Evolutionary conservation across 257 asterid species (phyloP), one percentile per base, ranked within the genome.

Genomic region (Leptodermis oblonga): DNA sequence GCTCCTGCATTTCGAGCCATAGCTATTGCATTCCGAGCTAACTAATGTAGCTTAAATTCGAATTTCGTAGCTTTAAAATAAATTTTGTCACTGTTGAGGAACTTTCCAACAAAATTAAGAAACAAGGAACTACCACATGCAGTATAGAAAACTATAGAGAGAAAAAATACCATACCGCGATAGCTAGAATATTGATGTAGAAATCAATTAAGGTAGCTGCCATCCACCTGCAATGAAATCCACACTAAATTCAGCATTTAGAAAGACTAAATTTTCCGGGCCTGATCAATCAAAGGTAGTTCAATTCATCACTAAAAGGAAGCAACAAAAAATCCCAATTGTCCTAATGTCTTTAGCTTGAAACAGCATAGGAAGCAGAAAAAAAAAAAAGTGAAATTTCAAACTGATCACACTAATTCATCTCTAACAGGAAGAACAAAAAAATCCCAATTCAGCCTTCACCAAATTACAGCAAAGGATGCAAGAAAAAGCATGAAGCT

Each of bases 141-240:
- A 41, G 2, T 43, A 43, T 43, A 33, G 4, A 28, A 13, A 52
- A 69, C 60, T 67, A 55, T 8, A 52, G 20, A 70, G 73, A 46
- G 65, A 61, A 45, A 48, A 43, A 62, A 22, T 67, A 26, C 15
- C 84, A 65, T 88, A 88, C 96, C 92, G 88, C 82, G 53, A 88
- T 80, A 37, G 77, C 84, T 15, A 90, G 65, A 37, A 79, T 33
- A 69, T 78, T 83, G 80, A 90, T 83, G 36, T 84, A 90, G 82
- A 88, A 85, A 83, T 88, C 97, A 65, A 90, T 60, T 70, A 88
- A 72, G 41, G 94, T 84, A 42, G 90, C 90, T 62, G 81, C 76
- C 96, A 88, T 88, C 97, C 97, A 90, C 85, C 97, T 90, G 87
- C 39, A 81, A 74, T 36, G 0, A 70, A 43, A 49, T 56, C 49